A percentile compares a stretch with the other conserved stretches of the same genome.
These are phyloP conservation scores for Mollisia scopiformis DNA, from an alignment of 2,329 filamentous ascomycete species.

Conservation along the genomic window DNA sequence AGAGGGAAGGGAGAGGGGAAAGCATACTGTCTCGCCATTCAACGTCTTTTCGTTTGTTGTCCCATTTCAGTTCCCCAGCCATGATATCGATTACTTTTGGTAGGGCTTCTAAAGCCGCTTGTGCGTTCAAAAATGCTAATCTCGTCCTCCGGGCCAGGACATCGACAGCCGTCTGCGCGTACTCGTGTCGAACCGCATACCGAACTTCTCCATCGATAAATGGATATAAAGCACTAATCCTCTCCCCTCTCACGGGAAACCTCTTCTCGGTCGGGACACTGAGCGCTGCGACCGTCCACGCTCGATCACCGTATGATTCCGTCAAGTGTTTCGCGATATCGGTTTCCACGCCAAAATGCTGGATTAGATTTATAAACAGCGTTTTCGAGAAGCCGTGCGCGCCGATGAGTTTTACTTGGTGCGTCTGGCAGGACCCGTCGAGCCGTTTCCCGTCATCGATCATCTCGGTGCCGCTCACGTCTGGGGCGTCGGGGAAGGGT, in stretches of 20 bases:
- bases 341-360: slow-evolving; percentile 90
- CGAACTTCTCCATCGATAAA: slow-evolving; percentile 92
- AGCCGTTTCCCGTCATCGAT: slow-evolving; percentile 72
- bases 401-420: slow-evolving; percentile 78
- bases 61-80: slow-evolving; percentile 82
- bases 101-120: slow-evolving; percentile 84
- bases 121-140: slow-evolving; percentile 87
- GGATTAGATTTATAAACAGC: slow-evolving; percentile 92
- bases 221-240: slow-evolving; percentile 80
- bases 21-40: slow-evolving; percentile 79
- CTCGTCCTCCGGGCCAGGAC: slow-evolving; percentile 84
- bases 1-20: not conserved
- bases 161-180: slow-evolving; percentile 88
- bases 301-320: slow-evolving; percentile 86
- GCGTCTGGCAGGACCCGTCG: slow-evolving; percentile 80
- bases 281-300: slow-evolving; percentile 86
- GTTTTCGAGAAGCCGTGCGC: slow-evolving; percentile 89
- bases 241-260: slow-evolving; percentile 81
- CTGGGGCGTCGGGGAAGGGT: slow-evolving; percentile 61
- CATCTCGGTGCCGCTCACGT: slow-evolving; percentile 69
- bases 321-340: slow-evolving; percentile 89
- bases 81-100: slow-evolving; percentile 89
- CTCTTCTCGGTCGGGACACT: slow-evolving; percentile 76
- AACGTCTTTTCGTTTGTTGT: slow-evolving; percentile 67
- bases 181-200: slow-evolving; percentile 87